These are phyloP conservation scores for Rugonectria rugulosa DNA, from an alignment of 2,329 filamentous ascomycete genomes.

Conservation along the genomic window DNA sequence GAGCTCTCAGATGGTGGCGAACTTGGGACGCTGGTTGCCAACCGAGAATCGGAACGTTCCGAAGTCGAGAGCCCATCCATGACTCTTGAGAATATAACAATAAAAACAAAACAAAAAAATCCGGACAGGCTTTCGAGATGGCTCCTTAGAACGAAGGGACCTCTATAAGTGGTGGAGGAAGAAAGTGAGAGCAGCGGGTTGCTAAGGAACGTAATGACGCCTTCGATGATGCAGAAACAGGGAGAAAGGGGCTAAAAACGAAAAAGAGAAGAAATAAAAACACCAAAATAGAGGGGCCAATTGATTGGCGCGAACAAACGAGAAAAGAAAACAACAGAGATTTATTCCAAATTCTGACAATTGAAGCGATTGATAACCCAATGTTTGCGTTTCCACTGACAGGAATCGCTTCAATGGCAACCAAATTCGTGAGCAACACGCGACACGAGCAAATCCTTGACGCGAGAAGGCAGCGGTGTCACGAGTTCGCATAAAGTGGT, in stretches of 20 bases:
- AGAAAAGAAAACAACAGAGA: neutral
- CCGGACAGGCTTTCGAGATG: neutral
- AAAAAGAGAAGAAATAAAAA: slow-evolving; percentile 16
- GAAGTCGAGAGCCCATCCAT: slow-evolving; percentile 45
- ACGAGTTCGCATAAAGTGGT: slow-evolving; percentile 37
- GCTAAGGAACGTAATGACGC: slow-evolving; percentile 32
- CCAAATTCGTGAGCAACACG: slow-evolving; percentile 9
- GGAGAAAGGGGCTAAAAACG: neutral
- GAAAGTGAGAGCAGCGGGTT: slow-evolving; percentile 1
- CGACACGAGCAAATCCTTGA: slow-evolving; percentile 25
- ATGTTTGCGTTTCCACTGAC: slow-evolving; percentile 16
- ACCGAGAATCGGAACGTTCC: slow-evolving; percentile 36
- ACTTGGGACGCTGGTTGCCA: slow-evolving; percentile 47
- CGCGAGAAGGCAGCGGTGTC: slow-evolving; percentile 47
- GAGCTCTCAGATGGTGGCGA: slow-evolving; percentile 45
- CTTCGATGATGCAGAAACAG: slow-evolving; percentile 28
- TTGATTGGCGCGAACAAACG: neutral
- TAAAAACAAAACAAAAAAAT: neutral
- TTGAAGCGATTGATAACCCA: neutral
- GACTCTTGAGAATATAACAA: too few species aligned
- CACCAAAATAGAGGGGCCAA: neutral
- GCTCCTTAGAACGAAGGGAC: neutral
- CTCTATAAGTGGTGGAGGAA: slow-evolving; percentile 10
- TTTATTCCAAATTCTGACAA: neutral
- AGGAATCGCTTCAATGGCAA: slow-evolving; percentile 17